Evolutionary conservation across 495 filamentous ascomycete species (phyloP).

Genomic region (Daldinia bambusicola): DNA sequence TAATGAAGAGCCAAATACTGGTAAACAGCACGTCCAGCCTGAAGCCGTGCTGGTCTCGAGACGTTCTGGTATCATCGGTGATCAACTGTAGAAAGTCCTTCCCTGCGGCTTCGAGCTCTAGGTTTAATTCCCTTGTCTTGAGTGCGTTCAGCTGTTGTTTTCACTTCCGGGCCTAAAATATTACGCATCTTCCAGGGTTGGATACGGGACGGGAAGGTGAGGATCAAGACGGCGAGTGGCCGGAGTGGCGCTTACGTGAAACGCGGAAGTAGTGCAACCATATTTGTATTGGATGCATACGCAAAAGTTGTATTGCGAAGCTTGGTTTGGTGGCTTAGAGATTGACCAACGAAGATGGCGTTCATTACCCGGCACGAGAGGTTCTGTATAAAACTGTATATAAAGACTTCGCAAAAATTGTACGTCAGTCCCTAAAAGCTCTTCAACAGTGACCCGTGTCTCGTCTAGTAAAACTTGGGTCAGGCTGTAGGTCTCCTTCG

Average conservation of each 20-base stretch:
- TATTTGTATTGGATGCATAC: conserved; percentile 54
- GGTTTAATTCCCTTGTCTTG: conserved; percentile 42
- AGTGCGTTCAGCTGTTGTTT: conserved; percentile 43
- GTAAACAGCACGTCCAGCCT: conserved; percentile 42
- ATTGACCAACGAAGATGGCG: conserved; percentile 52
- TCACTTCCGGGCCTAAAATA: conserved; percentile 50
- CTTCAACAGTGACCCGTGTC: conserved; percentile 46
- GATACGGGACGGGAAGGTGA: conserved; percentile 52
- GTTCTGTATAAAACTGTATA: conserved; percentile 53
- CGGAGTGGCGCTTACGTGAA: conserved; percentile 52
- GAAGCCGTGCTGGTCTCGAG: conserved; percentile 45
- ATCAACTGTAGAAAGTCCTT: conserved; percentile 58
- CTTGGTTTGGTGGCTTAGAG: conserved; percentile 47
- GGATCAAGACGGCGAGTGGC: conserved; percentile 50
- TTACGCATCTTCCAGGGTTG: conserved; percentile 46
- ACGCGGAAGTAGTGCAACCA: conserved; percentile 48
- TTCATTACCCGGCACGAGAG: conserved; percentile 50
- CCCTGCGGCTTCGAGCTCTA: conserved; percentile 35
- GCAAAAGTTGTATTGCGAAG: conserved; percentile 54
- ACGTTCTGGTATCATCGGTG: conserved; percentile 46
- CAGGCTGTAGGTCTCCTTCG: conserved; percentile 53
- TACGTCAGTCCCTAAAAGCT: conserved; percentile 50
- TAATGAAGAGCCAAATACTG: conserved; percentile 56
- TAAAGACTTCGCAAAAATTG: conserved; percentile 42
- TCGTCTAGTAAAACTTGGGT: conserved; percentile 58